Evolutionary conservation across 805 yeast genomes (phyloP).

Genomic region (Myxozyma neotropica): DNA sequence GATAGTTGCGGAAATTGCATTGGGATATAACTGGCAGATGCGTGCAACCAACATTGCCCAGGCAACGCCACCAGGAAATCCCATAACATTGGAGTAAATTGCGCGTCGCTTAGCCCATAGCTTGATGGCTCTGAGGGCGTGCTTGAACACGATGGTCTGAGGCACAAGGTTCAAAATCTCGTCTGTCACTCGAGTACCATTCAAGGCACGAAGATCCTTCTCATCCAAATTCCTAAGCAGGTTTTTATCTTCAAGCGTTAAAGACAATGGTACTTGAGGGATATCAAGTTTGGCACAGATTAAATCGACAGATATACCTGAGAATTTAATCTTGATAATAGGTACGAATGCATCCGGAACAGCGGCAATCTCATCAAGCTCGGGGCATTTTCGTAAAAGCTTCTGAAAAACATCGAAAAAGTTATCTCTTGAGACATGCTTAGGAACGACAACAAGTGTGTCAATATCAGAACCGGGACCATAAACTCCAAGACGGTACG

Average conservation of each 20-base stretch:
- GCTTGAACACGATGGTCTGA: constrained; percentile 87
- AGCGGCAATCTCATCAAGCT: constrained; percentile 84
- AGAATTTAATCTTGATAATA: constrained; percentile 82
- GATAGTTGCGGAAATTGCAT: constrained; percentile 89
- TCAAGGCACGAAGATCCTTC: constrained; percentile 81
- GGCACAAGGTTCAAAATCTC: constrained; percentile 89
- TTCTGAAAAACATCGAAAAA: constrained; percentile 81
- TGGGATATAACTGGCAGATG: constrained; percentile 94
- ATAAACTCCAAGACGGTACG: constrained; percentile 91
- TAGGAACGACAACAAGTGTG: constrained; percentile 94
- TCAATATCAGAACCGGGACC: constrained; percentile 99
- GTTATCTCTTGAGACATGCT: constrained; percentile 87
- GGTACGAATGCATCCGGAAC: constrained; percentile 99
- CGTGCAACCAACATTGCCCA: constrained; percentile 99
- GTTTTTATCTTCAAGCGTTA: constrained; percentile 82
- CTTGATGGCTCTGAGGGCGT: constrained; percentile 88
- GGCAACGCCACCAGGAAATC: constrained; percentile 99
- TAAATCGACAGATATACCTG: constrained; percentile 91
- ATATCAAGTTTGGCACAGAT: constrained; percentile 81
- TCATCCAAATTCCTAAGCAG: constrained; percentile 86
- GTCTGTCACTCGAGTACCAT: constrained; percentile 97
- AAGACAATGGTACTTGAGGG: constrained; percentile 74
- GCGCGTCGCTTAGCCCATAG: constrained; percentile 97
- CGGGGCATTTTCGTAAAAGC: constrained; percentile 70
- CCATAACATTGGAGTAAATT: constrained; percentile 89